A percentile compares a stretch with the other conserved stretches of the same genome.
phyloP scores from a whole-genome alignment of 2,329 filamentous ascomycete species.

The Alternaria brassicicola region DNA sequence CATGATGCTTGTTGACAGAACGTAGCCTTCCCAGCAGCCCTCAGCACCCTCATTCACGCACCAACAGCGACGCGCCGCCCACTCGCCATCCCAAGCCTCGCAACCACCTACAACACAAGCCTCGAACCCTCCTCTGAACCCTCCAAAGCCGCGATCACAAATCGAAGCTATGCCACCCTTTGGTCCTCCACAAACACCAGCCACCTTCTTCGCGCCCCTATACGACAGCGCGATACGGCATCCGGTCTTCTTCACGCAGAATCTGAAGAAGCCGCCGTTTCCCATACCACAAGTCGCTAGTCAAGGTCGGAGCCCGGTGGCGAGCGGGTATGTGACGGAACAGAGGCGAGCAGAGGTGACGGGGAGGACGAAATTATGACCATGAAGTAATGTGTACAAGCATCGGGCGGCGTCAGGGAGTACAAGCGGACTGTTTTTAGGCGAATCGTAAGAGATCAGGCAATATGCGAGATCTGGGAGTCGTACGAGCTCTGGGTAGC shows the following conservation, averaged over 20 bases:
- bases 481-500: not conserved
- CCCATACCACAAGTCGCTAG: slow-evolving; percentile 46
- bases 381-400: not conserved
- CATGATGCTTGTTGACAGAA: slow-evolving; percentile 16
- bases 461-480: not conserved
- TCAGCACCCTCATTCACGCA: slow-evolving; percentile 27
- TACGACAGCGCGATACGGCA: slow-evolving; percentile 68
- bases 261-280: slow-evolving; percentile 63
- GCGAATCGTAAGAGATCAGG: not conserved
- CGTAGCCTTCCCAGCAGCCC: slow-evolving; percentile 31
- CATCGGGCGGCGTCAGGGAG: slow-evolving; percentile 6
- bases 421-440: not conserved
- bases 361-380: slow-evolving; percentile 40
- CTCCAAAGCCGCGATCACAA: slow-evolving; percentile 49
- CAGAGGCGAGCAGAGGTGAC: slow-evolving; percentile 22
- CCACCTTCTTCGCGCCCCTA: slow-evolving; percentile 25
- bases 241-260: slow-evolving; percentile 76
- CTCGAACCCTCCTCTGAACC: not conserved
- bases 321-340: slow-evolving; percentile 52
- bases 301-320: slow-evolving; percentile 51
- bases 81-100: slow-evolving; percentile 20
- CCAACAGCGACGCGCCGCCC: slow-evolving; percentile 35
- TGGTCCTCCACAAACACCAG: slow-evolving; percentile 20
- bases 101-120: not conserved
- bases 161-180: slow-evolving; percentile 57